Evolutionary conservation across 371 early-diverging fungal genomes (phyloP).

Genomic region (Parasitella parasitica): DNA sequence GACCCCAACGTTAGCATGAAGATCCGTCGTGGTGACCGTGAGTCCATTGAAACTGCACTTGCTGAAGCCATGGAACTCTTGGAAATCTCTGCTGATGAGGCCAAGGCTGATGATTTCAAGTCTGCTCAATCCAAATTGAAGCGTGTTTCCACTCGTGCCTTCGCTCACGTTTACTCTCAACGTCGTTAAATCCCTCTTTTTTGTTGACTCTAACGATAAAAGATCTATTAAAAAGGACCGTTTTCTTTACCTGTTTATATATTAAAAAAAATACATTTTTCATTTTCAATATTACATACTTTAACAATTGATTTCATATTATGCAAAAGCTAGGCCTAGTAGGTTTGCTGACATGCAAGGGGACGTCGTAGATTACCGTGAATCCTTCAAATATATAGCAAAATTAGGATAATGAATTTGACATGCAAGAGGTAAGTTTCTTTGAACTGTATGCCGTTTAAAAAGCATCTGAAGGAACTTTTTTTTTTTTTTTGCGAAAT

Average conservation of each 20-base stretch:
- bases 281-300: background rate
- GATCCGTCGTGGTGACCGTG: constrained; percentile 79
- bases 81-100: constrained; percentile 76
- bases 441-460: background rate
- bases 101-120: constrained; percentile 84
- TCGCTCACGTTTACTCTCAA: constrained; percentile 63
- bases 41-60: constrained; percentile 85
- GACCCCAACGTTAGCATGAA: constrained; percentile 80
- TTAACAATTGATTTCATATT: too few relatives aligned
- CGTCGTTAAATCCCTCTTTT: constrained; percentile 36
- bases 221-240: background rate
- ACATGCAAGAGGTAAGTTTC: background rate
- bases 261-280: background rate
- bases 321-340: too few relatives aligned
- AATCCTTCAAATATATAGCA: too few relatives aligned
- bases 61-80: constrained; percentile 84
- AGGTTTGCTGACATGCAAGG: background rate
- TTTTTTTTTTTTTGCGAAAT: background rate
- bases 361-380: too few relatives aligned
- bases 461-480: background rate
- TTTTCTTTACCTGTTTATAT: constrained; percentile 9
- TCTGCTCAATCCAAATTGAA: constrained; percentile 79
- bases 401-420: background rate
- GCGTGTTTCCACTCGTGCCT: constrained; percentile 76
- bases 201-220: background rate